Conservation (phyloP, 768 basidiomycete genomes). For the Leccinum ochraceum region DNA sequence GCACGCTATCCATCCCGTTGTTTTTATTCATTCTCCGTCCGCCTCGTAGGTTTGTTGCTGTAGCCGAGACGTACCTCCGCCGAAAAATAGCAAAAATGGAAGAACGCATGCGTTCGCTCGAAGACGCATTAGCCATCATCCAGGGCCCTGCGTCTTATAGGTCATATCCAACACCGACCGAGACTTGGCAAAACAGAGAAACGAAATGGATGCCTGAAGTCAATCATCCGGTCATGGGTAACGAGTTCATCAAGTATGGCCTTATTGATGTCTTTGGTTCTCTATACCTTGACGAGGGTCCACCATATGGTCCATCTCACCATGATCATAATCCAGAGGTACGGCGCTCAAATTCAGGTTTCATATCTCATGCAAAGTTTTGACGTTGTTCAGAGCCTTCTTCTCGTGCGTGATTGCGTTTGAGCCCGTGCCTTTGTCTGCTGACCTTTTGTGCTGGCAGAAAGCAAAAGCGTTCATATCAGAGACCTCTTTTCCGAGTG, state of each 20-base stretch:
- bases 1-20: neutral
- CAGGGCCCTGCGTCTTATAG: slow-evolving; percentile 40
- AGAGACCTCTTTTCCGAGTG: slow-evolving; percentile 6
- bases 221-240: neutral
- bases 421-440: neutral
- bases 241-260: slow-evolving; percentile 19
- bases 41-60: slow-evolving; percentile 46
- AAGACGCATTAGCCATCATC: slow-evolving; percentile 54
- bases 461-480: slow-evolving; percentile 9
- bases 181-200: slow-evolving; percentile 20
- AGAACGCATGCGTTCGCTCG: slow-evolving; percentile 52
- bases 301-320: slow-evolving; percentile 21
- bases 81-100: slow-evolving; percentile 47
- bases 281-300: slow-evolving; percentile 43
- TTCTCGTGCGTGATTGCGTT: slow-evolving; percentile 36
- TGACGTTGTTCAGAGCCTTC: slow-evolving; percentile 36
- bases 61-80: slow-evolving; percentile 54
- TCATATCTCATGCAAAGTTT: slow-evolving; percentile 6
- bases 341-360: slow-evolving; percentile 12
- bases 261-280: slow-evolving; percentile 43
- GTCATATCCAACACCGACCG: slow-evolving; percentile 45
- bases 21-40: neutral
- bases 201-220: slow-evolving; percentile 32
- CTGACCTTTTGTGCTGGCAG: slow-evolving; percentile 3
- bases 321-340: slow-evolving; percentile 56